These are phyloP conservation scores for Neocatenulostroma microsporum DNA, from an alignment of 2,329 filamentous ascomycete species.

Conservation along the genomic window DNA sequence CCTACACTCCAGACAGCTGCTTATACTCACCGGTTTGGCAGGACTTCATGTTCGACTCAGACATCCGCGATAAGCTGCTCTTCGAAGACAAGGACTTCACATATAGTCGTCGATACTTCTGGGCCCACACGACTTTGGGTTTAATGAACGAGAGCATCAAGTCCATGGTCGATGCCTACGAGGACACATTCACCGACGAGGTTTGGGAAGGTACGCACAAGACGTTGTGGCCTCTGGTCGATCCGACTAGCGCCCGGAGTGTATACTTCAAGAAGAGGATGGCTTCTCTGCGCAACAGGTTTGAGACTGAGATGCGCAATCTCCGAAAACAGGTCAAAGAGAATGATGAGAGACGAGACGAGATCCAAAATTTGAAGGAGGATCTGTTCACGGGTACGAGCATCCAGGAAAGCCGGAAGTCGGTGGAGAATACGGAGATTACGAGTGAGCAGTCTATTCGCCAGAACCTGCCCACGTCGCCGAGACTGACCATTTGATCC, in stretches of 20 bases:
- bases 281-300: conserved; percentile 39
- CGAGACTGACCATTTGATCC: too few relatives aligned
- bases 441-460: conserved; percentile 37
- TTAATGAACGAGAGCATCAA: conserved; percentile 54
- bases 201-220: conserved; percentile 52
- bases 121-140: conserved; percentile 54
- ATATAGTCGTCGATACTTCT: conserved; percentile 55
- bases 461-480: too few relatives aligned
- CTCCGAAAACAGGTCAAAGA: conserved; percentile 42
- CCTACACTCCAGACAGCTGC: too few relatives aligned
- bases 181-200: conserved; percentile 50
- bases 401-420: conserved; percentile 42
- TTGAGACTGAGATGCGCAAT: conserved; percentile 46
- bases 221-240: conserved; percentile 49
- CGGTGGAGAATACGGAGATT: conserved; percentile 48
- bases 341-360: conserved; percentile 48
- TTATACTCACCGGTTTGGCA: too few relatives aligned
- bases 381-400: conserved; percentile 58
- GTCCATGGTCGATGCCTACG: conserved; percentile 50
- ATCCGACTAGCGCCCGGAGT: conserved; percentile 39
- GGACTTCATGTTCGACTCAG: conserved; percentile 53
- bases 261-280: conserved; percentile 45
- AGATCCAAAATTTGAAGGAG: conserved; percentile 51
- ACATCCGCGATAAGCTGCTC: conserved; percentile 50
- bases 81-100: conserved; percentile 57